Conservation (phyloP, 1,139 yeast genomes). For the Hansenula lynferdii region DNA sequence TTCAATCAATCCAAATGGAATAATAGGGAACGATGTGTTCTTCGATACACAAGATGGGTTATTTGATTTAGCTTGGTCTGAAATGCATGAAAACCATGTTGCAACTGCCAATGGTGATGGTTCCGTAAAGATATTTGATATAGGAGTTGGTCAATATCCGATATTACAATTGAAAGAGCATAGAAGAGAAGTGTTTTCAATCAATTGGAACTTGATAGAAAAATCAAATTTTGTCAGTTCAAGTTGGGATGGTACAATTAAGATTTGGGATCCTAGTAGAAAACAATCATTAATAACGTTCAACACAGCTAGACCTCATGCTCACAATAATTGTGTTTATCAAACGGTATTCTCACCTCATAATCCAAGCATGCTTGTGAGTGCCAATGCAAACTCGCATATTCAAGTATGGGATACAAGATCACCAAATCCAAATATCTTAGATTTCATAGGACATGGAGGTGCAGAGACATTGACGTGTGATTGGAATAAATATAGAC, state of each 20-base stretch:
- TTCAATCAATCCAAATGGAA: conserved; percentile 64
- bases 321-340: conserved; percentile 53
- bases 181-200: conserved; percentile 77
- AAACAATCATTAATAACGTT: conserved; percentile 58
- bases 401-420: conserved; percentile 85
- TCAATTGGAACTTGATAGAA: conserved; percentile 83
- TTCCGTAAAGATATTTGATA: conserved; percentile 74
- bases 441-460: conserved; percentile 69
- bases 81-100: conserved; percentile 80
- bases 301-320: conserved; percentile 19
- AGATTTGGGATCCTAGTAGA: conserved; percentile 65
- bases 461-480: conserved; percentile 78
- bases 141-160: conserved; percentile 63
- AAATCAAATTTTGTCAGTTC: conserved; percentile 68
- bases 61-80: conserved; percentile 89
- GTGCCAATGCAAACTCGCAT: conserved; percentile 78
- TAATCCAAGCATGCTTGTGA: conserved; percentile 62
- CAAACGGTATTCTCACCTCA: conserved; percentile 86
- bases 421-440: conserved; percentile 44
- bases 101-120: conserved; percentile 90
- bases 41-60: conserved; percentile 95
- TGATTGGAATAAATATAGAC: conserved; percentile 89
- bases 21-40: conserved; percentile 44
- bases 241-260: conserved; percentile 91
- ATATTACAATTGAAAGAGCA: conserved; percentile 78